Base-by-base conservation (phyloP, 768 basidiomycete genomes). In the Lepiota venenata region DNA sequence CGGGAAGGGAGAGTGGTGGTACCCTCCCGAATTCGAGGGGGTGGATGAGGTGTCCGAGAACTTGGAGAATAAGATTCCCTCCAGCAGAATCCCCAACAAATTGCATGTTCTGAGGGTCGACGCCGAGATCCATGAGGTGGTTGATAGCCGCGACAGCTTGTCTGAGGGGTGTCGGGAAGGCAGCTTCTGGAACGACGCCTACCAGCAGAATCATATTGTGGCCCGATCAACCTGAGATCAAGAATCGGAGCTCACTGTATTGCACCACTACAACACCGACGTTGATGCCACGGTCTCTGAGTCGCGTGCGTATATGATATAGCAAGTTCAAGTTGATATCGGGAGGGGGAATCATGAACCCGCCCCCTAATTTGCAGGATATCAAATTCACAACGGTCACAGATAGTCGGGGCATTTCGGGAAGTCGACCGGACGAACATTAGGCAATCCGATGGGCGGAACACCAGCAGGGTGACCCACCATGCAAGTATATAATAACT, bases 61-160 rank as follows among this genome's bases (percentile, higher is more conserved):
- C 35, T 54, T 69, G 66, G 5, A 67, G 51, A 27, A 66, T 53
- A 38, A 72, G 60, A 38, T 66, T 65, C 14, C 56, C 72, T n/a
- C 72, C 72, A 1, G 72, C 71, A 1, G 72, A 73, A 55, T 73
- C 72, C 4, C 72, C 71, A 2, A 60, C 58, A 32, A 73, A 55
- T 21, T 66, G 63, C 35, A 73, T 64, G 55, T 71, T 68, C 43
- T 67, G 61, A 1, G 69, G 68, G 36, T 62, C 50, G 47, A 68
- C 63, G 21, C 71, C 71, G 2, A 66, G 55, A 12, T 59, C 56
- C 20, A 69, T 39, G 6, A 73, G 61, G 56, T 64, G 63, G 15
- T 66, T 60, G 37, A 73, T 60, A 20, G 65, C 68, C 4, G 59
- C 49, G 0, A 62, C 58, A 4, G 62, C 57, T 49, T 71, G 67